These are phyloP conservation scores for Herpetomonas tarakana DNA, from an alignment of 208 protist species.

Conservation along the genomic window DNA sequence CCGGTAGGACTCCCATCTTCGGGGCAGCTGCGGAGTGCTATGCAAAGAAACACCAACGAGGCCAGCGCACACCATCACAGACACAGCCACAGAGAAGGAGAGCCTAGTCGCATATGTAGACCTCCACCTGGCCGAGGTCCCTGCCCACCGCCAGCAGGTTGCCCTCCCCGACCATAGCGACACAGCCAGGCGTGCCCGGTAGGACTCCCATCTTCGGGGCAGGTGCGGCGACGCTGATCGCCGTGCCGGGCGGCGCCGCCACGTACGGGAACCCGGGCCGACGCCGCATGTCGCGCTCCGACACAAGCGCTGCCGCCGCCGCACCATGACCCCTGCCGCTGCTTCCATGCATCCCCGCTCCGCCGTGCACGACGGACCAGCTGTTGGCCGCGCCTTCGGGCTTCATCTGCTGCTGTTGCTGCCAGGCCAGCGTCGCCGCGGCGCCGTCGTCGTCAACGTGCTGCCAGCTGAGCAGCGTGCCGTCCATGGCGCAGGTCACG, in stretches of 20 bases:
- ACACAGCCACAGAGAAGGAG: no score
- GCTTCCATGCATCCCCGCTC: not conserved
- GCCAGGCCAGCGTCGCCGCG: constrained; percentile 4
- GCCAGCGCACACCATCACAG: no score
- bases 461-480: constrained; percentile 45
- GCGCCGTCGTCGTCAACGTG: constrained; percentile 9
- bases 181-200: constrained; percentile 28
- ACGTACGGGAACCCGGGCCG: constrained; percentile 17
- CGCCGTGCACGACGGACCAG: no score
- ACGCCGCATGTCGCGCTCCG: not conserved
- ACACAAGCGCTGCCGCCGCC: not conserved
- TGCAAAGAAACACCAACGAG: no score
- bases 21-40: not conserved
- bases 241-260: constrained; percentile 7
- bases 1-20: constrained; percentile 15
- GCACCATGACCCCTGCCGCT: not conserved
- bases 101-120: constrained; percentile 33
- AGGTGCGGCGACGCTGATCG: constrained; percentile 10
- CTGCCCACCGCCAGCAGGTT: constrained; percentile 43
- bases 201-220: constrained; percentile 12
- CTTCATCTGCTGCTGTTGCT: constrained; percentile 4
- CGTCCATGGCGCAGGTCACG: constrained; percentile 53
- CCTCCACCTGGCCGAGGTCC: constrained; percentile 25
- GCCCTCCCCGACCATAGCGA: constrained; percentile 43
- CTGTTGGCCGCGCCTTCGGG: constrained; percentile 8